These are phyloP conservation scores for Mycena sanguinolenta DNA, from an alignment of 768 basidiomycete genomes.

Conservation along the genomic window DNA sequence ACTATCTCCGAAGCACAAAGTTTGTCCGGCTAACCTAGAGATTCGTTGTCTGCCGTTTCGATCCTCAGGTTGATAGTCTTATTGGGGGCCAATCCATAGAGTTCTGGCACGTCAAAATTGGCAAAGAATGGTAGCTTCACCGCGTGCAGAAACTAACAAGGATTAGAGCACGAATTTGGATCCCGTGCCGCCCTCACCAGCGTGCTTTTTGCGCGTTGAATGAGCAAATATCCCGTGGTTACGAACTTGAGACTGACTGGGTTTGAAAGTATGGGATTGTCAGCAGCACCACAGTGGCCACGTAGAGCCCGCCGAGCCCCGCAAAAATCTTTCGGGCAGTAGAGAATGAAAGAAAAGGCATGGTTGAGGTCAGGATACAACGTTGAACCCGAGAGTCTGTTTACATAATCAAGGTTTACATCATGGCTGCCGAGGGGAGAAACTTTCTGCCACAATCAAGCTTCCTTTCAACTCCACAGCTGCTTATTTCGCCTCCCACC, in stretches of 20 bases:
- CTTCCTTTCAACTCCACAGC: slow-evolving; percentile 2
- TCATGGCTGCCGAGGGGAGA: neutral
- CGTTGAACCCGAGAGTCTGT: too few species aligned
- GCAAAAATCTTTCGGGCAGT: slow-evolving; percentile 50
- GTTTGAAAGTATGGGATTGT: slow-evolving; percentile 76
- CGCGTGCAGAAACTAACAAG: slow-evolving; percentile 61
- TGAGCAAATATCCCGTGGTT: slow-evolving; percentile 8
- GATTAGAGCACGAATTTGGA: neutral
- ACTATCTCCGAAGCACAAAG: neutral
- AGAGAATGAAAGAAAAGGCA: slow-evolving; percentile 24
- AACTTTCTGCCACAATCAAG: neutral
- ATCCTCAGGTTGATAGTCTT: slow-evolving; percentile 83
- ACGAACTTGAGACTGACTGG: slow-evolving; percentile 62
- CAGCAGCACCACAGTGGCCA: slow-evolving; percentile 63
- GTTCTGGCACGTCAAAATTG: slow-evolving; percentile 77
- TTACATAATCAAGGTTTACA: too few species aligned
- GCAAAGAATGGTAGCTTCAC: slow-evolving; percentile 73
- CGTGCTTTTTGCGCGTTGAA: slow-evolving; percentile 14
- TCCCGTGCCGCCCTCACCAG: slow-evolving; percentile 16
- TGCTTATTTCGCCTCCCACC: neutral
- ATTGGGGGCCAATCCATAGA: slow-evolving; percentile 85
- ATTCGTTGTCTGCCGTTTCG: slow-evolving; percentile 80
- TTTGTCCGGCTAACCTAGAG: slow-evolving; percentile 56
- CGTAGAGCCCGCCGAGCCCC: slow-evolving; percentile 67
- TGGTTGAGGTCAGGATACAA: too few species aligned